A percentile compares a stretch with the other conserved stretches of the same genome.
Conservation (phyloP, 1,284 basidiomycete species). For the Papiliotrema terrestris region DNA sequence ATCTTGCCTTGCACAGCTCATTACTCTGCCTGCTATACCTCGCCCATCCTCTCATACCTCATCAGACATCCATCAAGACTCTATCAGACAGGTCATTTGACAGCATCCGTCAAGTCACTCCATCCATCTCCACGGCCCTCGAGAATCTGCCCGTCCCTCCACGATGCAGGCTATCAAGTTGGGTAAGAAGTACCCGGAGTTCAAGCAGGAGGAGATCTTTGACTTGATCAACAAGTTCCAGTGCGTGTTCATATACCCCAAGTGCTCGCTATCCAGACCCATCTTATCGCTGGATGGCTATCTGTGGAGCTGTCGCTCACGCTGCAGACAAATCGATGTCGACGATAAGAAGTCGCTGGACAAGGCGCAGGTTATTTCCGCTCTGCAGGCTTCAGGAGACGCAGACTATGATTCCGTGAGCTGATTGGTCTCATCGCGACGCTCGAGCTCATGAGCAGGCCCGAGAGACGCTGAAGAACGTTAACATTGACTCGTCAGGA, state of each 20-base stretch:
- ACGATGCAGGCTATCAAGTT: conserved; percentile 57
- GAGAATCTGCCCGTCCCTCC: too few relatives aligned
- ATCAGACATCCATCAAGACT: too few relatives aligned
- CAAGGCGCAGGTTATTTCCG: conserved; percentile 73
- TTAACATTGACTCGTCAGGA: conserved; percentile 90
- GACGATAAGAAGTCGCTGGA: conserved; percentile 81
- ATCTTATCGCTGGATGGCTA: background rate
- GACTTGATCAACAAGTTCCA: conserved; percentile 89
- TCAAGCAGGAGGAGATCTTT: conserved; percentile 87
- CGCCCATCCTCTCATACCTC: too few relatives aligned
- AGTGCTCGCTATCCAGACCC: too few relatives aligned
- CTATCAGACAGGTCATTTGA: too few relatives aligned
- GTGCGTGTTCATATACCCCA: conserved; percentile 62
- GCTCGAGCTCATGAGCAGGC: conserved; percentile 36
- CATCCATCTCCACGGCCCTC: too few relatives aligned
- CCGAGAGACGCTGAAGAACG: conserved; percentile 81
- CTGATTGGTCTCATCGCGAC: background rate
- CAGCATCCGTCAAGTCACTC: too few relatives aligned
- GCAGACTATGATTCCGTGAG: conserved; percentile 83
- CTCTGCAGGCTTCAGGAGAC: conserved; percentile 71
- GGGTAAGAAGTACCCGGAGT: conserved; percentile 89
- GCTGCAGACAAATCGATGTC: conserved; percentile 67
- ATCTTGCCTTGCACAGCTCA: too few relatives aligned
- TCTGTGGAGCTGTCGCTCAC: background rate
- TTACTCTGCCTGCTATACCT: too few relatives aligned